phyloP scores from a whole-genome alignment of 2,329 filamentous ascomycete species.

The Ophiostoma fasciatum region DNA sequence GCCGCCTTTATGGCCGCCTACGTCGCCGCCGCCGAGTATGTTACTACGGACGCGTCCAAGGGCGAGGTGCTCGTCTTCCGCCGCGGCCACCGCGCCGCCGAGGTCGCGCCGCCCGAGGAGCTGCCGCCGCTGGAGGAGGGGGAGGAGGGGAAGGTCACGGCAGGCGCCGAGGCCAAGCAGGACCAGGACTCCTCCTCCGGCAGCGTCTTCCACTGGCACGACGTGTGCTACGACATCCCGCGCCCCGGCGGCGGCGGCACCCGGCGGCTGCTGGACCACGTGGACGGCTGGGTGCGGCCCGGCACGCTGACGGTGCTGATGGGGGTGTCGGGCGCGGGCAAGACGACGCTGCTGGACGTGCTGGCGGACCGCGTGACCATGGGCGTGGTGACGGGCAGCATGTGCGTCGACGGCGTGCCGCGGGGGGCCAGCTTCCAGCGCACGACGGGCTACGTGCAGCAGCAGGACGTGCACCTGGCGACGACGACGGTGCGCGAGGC shows the following conservation, averaged over 20 bases:
- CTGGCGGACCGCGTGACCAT: slow-evolving; percentile 76
- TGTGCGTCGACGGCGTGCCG: slow-evolving; percentile 50
- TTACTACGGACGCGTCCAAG: slow-evolving; percentile 52
- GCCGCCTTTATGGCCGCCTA: slow-evolving; percentile 45
- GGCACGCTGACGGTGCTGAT: slow-evolving; percentile 81
- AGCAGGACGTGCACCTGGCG: slow-evolving; percentile 77
- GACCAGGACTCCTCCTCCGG: too few species aligned
- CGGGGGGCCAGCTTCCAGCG: slow-evolving; percentile 76
- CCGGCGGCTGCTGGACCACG: slow-evolving; percentile 65
- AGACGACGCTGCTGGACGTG: slow-evolving; percentile 79
- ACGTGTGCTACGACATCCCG: slow-evolving; percentile 63
- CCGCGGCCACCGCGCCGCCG: slow-evolving; percentile 47
- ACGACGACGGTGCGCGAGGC: slow-evolving; percentile 83
- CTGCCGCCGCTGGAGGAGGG: not conserved
- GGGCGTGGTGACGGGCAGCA: slow-evolving; percentile 77
- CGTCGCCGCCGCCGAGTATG: slow-evolving; percentile 47
- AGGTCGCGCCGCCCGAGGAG: slow-evolving; percentile 33
- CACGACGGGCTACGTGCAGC: slow-evolving; percentile 84
- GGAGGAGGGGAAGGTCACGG: too few species aligned
- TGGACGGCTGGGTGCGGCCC: slow-evolving; percentile 89
- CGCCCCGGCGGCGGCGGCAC: slow-evolving; percentile 56
- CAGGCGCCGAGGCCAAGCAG: slow-evolving; percentile 2
- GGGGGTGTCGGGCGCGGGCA: slow-evolving; percentile 87
- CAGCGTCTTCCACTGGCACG: slow-evolving; percentile 78
- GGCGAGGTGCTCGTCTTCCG: slow-evolving; percentile 64